Evolutionary conservation across 208 protist species (phyloP).

Genomic region (Wallacemonas collosoma): DNA sequence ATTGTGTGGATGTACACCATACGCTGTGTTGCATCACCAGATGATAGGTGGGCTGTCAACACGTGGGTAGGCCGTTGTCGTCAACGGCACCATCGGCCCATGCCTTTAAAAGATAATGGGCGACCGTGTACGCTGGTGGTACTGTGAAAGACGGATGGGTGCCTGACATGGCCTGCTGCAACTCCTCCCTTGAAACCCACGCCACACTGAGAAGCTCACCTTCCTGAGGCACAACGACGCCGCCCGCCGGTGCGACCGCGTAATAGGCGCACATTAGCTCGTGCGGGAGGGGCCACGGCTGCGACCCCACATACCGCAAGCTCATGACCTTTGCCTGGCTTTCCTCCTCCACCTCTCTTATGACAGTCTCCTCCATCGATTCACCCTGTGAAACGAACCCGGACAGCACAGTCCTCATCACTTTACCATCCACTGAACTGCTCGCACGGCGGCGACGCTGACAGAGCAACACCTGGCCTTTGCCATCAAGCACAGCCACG

Average conservation of each 20-base stretch:
- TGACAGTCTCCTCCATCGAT: constrained; percentile 51
- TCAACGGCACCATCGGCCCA: constrained; percentile 31
- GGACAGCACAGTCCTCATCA: constrained; percentile 43
- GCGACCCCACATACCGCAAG: constrained; percentile 51
- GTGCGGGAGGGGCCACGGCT: constrained; percentile 50
- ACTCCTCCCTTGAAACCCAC: constrained; percentile 53
- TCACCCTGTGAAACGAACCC: constrained; percentile 57
- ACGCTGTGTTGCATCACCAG: neutral
- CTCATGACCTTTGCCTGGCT: constrained; percentile 33
- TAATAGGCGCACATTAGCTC: constrained; percentile 66
- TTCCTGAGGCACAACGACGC: constrained; percentile 29
- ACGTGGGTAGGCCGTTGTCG: constrained; percentile 10
- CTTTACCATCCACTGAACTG: neutral
- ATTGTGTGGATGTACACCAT: neutral
- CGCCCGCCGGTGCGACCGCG: constrained; percentile 29
- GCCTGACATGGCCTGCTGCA: constrained; percentile 36
- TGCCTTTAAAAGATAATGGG: constrained; percentile 38
- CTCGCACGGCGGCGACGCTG: constrained; percentile 28
- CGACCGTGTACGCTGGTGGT: constrained; percentile 36
- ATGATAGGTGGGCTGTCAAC: neutral
- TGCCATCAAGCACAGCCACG: constrained; percentile 48
- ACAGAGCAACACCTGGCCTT: constrained; percentile 46
- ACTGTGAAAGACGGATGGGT: constrained; percentile 31
- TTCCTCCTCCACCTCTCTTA: constrained; percentile 64
- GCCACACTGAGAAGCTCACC: constrained; percentile 44